Conservation (phyloP, 2,329 filamentous ascomycete species). For the Clonostachys sp. region DNA sequence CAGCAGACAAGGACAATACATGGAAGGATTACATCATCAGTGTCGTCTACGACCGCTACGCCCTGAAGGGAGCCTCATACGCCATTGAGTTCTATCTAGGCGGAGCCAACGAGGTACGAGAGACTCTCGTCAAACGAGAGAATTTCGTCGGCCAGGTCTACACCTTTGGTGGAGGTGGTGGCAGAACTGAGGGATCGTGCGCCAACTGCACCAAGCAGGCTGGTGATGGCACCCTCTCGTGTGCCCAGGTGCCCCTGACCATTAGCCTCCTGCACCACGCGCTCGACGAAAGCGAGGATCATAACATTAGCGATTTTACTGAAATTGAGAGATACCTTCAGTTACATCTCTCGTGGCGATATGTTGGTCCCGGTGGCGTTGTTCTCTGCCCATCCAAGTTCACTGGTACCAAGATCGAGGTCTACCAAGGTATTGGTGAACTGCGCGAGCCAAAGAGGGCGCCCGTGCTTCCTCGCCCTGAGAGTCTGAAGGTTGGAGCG, state of each 20-base stretch:
- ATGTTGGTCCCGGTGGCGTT: not conserved
- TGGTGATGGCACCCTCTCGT: constrained; percentile 1
- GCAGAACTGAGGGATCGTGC: not conserved
- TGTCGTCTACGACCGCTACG: constrained; percentile 8
- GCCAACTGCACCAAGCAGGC: constrained; percentile 4
- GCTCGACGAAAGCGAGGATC: not conserved
- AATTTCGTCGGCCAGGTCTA: not conserved
- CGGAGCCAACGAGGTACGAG: not conserved
- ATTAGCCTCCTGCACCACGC: not conserved
- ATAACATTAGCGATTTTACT: not conserved
- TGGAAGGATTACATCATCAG: constrained; percentile 9
- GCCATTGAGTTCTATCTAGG: constrained; percentile 8
- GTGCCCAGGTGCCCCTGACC: constrained; percentile 5
- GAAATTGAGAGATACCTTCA: not conserved
- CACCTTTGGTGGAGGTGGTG: not conserved
- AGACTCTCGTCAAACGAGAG: not conserved
- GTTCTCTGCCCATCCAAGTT: not conserved
- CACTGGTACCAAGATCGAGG: not conserved
- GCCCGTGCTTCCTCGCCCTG: too few species aligned
- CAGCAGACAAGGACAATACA: not conserved
- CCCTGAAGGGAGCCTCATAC: constrained; percentile 5
- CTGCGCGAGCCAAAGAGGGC: not conserved
- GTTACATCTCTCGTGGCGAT: not conserved
- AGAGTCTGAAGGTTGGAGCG: too few species aligned
- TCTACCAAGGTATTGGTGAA: not conserved